phyloP scores from a whole-genome alignment of 805 yeast species.

The Metschnikowia santaceciliae region DNA sequence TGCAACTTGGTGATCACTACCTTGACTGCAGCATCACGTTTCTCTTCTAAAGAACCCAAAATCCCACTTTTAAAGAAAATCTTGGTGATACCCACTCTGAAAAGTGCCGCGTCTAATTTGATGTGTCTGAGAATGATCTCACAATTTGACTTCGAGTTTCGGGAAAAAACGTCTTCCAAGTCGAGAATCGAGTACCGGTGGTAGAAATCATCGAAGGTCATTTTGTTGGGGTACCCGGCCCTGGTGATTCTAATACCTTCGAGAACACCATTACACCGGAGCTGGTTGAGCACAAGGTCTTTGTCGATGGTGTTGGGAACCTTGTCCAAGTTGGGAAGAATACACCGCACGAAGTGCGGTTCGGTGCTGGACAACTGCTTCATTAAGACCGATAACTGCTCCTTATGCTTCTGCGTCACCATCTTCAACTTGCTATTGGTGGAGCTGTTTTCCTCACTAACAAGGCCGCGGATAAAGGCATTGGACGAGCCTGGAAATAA shows the following conservation, averaged over 20 bases:
- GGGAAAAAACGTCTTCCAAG: slow-evolving; percentile 42
- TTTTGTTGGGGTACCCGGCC: slow-evolving; percentile 93
- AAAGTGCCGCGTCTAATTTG: slow-evolving; percentile 54
- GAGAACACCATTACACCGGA: slow-evolving; percentile 94
- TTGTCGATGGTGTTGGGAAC: slow-evolving; percentile 70
- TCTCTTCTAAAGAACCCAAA: slow-evolving; percentile 70
- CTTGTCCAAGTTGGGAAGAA: slow-evolving; percentile 80
- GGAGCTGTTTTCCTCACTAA: slow-evolving; percentile 25
- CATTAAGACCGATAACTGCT: slow-evolving; percentile 72
- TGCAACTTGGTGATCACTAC: slow-evolving; percentile 58
- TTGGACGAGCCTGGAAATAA: slow-evolving; percentile 58
- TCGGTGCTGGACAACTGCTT: slow-evolving; percentile 71
- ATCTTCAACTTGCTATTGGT: slow-evolving; percentile 46
- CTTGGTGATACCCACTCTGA: slow-evolving; percentile 67
- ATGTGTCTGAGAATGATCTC: slow-evolving; percentile 63
- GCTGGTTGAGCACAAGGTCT: slow-evolving; percentile 74
- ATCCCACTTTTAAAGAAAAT: slow-evolving; percentile 76
- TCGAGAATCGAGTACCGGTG: slow-evolving; percentile 66
- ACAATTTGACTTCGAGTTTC: slow-evolving; percentile 61
- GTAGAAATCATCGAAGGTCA: slow-evolving; percentile 76
- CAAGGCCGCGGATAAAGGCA: slow-evolving; percentile 52
- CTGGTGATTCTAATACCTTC: slow-evolving; percentile 98
- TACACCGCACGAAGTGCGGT: slow-evolving; percentile 97
- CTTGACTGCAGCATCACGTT: slow-evolving; percentile 63
- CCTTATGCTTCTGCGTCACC: slow-evolving; percentile 84